Percentiles rank a stretch among this genome's conserved stretches.
These are phyloP conservation scores for Galeopsis tetrahit DNA, from an alignment of 257 asterid species.

Conservation along the genomic window DNA sequence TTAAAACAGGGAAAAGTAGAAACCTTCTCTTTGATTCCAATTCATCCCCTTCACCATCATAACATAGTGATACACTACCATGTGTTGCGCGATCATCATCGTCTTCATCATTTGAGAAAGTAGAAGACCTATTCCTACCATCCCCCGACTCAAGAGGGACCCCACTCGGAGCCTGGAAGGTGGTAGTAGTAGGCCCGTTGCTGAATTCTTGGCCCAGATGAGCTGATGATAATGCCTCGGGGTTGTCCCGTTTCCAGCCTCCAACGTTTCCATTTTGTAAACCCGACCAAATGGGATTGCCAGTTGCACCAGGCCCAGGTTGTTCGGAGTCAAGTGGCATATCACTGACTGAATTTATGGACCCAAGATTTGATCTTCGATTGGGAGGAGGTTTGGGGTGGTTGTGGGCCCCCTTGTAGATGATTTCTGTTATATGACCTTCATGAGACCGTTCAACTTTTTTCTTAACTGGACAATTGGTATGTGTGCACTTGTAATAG, in stretches of 20 bases:
- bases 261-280: constrained; percentile 50
- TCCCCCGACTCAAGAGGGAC: constrained; percentile 54
- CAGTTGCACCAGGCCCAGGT: constrained; percentile 37
- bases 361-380: constrained; percentile 59
- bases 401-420: constrained; percentile 78
- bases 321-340: constrained; percentile 59
- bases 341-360: constrained; percentile 48
- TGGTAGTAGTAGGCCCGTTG: constrained; percentile 44
- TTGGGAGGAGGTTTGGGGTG: constrained; percentile 77
- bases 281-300: constrained; percentile 49
- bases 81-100: constrained; percentile 68
- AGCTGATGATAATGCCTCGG: constrained; percentile 48
- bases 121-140: constrained; percentile 57
- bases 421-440: constrained; percentile 80
- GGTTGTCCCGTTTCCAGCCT: constrained; percentile 56
- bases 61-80: constrained; percentile 68
- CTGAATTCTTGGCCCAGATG: constrained; percentile 48
- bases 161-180: constrained; percentile 47
- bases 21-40: constrained; percentile 87
- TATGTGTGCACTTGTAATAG: constrained; percentile 82
- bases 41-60: constrained; percentile 82
- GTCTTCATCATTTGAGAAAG: constrained; percentile 69
- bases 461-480: constrained; percentile 77
- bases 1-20: constrained; percentile 11
- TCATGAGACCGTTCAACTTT: constrained; percentile 78